Conservation (phyloP, 164 flowering plant species). For the Litsea cubeba region DNA sequence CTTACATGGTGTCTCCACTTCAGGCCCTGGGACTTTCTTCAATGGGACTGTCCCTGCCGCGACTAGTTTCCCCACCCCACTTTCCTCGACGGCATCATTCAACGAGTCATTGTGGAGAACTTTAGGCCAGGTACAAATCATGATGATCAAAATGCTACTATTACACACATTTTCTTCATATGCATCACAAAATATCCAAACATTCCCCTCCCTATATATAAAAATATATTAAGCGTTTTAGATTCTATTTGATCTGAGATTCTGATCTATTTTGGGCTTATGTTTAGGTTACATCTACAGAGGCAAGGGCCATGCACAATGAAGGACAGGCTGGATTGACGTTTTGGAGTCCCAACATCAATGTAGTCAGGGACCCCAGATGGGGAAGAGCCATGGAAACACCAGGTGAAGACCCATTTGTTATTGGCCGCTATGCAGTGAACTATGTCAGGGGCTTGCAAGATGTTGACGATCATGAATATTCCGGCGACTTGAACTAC, state of each 20-base stretch:
- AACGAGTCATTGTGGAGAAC: slow-evolving; percentile 10
- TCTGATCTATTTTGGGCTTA: background rate
- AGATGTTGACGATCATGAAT: slow-evolving; percentile 18
- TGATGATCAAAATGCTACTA: background rate
- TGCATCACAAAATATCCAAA: background rate
- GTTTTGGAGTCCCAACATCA: slow-evolving; percentile 81
- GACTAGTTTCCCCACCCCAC: slow-evolving; percentile 9
- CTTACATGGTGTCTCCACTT: slow-evolving; percentile 9
- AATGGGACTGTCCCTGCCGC: slow-evolving; percentile 1
- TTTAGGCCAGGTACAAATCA: slow-evolving; percentile 6
- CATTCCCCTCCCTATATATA: background rate
- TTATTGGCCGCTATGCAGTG: slow-evolving; percentile 49
- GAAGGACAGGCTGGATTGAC: slow-evolving; percentile 68
- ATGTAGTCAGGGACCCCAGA: slow-evolving; percentile 66
- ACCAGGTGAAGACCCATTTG: slow-evolving; percentile 69
- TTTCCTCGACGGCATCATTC: slow-evolving; percentile 7
- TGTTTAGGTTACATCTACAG: slow-evolving; percentile 54
- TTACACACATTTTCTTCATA: too few species aligned
- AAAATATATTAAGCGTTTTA: background rate
- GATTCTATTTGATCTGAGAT: background rate
- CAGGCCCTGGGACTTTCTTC: slow-evolving; percentile 10
- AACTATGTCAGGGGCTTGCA: slow-evolving; percentile 68
- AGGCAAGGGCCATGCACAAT: slow-evolving; percentile 82
- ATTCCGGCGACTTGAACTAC: background rate
- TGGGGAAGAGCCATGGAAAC: slow-evolving; percentile 83